Conservation (phyloP, 2,329 filamentous ascomycete genomes). For the Fusarium agapanthi region DNA sequence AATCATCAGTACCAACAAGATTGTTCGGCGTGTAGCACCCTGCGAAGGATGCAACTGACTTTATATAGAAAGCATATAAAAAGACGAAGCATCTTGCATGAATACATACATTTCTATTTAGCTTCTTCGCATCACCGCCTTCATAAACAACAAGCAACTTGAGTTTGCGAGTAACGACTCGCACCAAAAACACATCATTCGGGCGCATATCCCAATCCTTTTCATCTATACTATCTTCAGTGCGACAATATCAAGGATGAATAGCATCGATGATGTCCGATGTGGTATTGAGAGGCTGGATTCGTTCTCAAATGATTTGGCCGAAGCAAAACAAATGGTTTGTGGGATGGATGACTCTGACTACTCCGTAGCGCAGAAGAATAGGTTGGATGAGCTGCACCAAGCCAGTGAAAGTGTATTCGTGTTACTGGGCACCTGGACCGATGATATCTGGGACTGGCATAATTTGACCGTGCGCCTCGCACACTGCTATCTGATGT, state of each 20-base stretch:
- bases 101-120: background rate
- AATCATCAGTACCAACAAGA: background rate
- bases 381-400: rapidly evolving
- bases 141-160: background rate
- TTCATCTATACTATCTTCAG: background rate
- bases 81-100: background rate
- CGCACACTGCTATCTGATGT: background rate
- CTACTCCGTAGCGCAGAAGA: background rate
- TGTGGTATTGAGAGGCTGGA: background rate
- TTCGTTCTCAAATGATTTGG: background rate
- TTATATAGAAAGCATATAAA: background rate
- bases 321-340: rapidly evolving
- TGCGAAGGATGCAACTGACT: background rate
- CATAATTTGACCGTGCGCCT: background rate
- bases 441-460: rapidly evolving
- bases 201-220: background rate
- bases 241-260: background rate
- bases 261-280: background rate
- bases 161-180: background rate
- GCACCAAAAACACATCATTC: background rate
- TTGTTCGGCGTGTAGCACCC: background rate
- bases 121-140: background rate
- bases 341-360: rapidly evolving
- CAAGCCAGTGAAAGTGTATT: rapidly evolving
- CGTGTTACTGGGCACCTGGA: rapidly evolving